Conservation (phyloP, 2,329 filamentous ascomycete species). For the Penicillium sp. region DNA sequence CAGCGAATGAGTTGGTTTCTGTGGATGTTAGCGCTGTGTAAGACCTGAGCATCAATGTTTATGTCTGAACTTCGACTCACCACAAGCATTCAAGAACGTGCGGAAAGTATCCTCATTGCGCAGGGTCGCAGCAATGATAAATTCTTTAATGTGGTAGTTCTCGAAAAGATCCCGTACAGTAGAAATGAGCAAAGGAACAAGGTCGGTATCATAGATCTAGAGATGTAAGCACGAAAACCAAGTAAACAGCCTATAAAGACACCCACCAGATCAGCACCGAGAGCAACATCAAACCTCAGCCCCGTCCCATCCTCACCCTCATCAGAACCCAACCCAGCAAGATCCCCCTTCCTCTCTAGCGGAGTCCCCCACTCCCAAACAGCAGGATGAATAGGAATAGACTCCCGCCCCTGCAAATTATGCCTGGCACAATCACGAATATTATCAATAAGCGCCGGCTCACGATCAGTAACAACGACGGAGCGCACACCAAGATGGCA, state of each 20-base stretch:
- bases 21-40: neutral
- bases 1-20: slow-evolving; percentile 36
- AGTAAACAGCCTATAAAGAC: neutral
- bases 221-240: neutral
- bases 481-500: slow-evolving; percentile 54
- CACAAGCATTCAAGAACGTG: slow-evolving; percentile 56
- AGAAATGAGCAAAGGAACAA: slow-evolving; percentile 56
- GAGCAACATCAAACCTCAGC: slow-evolving; percentile 37
- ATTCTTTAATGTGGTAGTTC: slow-evolving; percentile 49
- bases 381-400: slow-evolving; percentile 28
- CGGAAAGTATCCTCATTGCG: slow-evolving; percentile 62
- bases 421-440: slow-evolving; percentile 41
- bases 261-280: slow-evolving; percentile 44
- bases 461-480: slow-evolving; percentile 62
- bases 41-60: neutral
- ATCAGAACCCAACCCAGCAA: slow-evolving; percentile 1
- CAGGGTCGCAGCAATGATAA: slow-evolving; percentile 60
- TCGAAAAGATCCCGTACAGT: slow-evolving; percentile 58
- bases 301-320: neutral
- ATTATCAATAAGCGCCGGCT: slow-evolving; percentile 43
- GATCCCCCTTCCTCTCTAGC: slow-evolving; percentile 17
- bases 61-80: slow-evolving; percentile 41
- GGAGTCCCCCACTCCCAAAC: slow-evolving; percentile 45
- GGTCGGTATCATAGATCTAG: slow-evolving; percentile 60
- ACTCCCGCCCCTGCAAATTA: slow-evolving; percentile 18